Base-by-base conservation (phyloP, 139 green algal species). In the Yamagishiella unicocca region DNA sequence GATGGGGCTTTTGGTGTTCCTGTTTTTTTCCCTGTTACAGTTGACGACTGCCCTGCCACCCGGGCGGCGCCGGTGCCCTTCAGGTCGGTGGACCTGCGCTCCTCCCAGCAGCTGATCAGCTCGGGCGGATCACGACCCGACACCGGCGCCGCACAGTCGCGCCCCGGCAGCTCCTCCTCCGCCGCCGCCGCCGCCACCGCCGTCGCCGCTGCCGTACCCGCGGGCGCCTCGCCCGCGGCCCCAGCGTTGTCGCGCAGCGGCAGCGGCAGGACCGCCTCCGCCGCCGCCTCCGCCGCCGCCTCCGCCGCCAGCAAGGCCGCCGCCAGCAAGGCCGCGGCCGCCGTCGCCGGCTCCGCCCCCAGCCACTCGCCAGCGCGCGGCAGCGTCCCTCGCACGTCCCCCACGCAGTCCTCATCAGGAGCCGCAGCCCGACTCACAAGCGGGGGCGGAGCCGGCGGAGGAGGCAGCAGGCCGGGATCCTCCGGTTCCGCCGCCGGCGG, bases 81-180 rank as follows among this genome's bases (percentile, higher is more conserved):
- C 77, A 72, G 77, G 54, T 55, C 54, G 37, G 42, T 29, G n/a
- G 77, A 84, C 54, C 35, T 82, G 50, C 74, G 46, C 3, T 24
- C 77, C 37, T 84, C 77, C 0, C 37, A 43, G 53, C 77, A 73
- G 8, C 29, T 72, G 8, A 21, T n/a, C 2, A 24, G 5, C 24
- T 58, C 55, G 6, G 42, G 55, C 21, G n/a, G 27, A 33, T 73
- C 78, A 3, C 54, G 55, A 4, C 58, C 58, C n/a, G 78, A 58
- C 61, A 74, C 58, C 38, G 54, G 33, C 37, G 12, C 33, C 54
- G 31, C n/a, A n/a, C n/a, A n/a, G 1, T 24, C 58, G 10, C 58
- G 17, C 24, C 42, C 38, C 66, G 10, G 66, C 37, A 42, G 31
- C 66, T 46, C 17, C 31, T 33, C 33, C n/a, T 27, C 10, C 66